Conservation (phyloP, 2,329 filamentous ascomycete genomes). For the Plectosphaerella cucumerina region DNA sequence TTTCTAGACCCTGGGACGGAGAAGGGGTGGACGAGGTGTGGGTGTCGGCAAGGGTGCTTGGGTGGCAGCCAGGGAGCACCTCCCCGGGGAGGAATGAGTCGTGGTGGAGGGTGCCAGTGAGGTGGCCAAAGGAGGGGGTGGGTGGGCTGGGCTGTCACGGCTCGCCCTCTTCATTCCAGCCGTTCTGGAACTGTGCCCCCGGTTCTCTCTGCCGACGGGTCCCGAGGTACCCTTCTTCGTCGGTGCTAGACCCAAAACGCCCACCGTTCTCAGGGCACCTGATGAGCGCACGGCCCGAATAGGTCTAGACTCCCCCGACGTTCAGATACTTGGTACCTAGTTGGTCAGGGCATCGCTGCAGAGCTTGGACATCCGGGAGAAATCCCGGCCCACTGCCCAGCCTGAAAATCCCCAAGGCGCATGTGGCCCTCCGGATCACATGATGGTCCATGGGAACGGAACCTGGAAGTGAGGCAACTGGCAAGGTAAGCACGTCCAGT, state of each 20-base stretch:
- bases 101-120: not conserved
- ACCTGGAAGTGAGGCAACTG: no score
- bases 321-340: no score
- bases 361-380: not conserved
- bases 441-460: no score
- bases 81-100: not conserved
- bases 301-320: not conserved
- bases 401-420: not conserved
- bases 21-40: not conserved
- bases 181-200: not conserved
- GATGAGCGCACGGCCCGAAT: not conserved
- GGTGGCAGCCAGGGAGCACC: not conserved
- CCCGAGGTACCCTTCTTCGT: not conserved
- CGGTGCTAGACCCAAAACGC: not conserved
- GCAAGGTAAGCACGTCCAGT: no score
- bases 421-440: not conserved
- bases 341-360: not conserved
- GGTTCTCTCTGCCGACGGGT: not conserved
- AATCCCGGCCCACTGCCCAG: not conserved
- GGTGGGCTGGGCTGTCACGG: conserved; percentile 1
- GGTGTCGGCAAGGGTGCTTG: not conserved
- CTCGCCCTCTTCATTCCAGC: not conserved
- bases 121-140: conserved; percentile 1
- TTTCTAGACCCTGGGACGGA: conserved; percentile 1
- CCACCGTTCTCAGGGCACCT: not conserved